Evolutionary conservation across 371 early-diverging fungal species (phyloP).

Genomic region (Mortierella sp.): DNA sequence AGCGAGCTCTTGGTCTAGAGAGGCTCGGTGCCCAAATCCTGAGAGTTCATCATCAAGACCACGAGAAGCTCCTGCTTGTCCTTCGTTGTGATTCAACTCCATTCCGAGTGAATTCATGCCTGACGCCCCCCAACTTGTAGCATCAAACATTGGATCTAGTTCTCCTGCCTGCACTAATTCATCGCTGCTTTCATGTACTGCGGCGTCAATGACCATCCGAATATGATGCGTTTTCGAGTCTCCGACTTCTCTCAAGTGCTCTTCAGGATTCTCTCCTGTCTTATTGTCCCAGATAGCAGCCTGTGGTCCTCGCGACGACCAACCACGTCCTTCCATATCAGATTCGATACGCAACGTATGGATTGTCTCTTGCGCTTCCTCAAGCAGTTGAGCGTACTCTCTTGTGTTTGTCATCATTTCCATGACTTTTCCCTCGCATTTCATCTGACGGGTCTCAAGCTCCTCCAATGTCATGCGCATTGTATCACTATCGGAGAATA

Average conservation of each 20-base stretch:
- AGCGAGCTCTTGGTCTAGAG: conserved; percentile 19
- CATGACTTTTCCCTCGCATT: conserved; percentile 70
- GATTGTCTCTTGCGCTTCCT: conserved; percentile 78
- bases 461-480: conserved; percentile 71
- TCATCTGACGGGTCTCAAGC: conserved; percentile 70
- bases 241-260: conserved; percentile 3
- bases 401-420: conserved; percentile 75
- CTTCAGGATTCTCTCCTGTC: conserved; percentile 38
- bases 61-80: conserved; percentile 13
- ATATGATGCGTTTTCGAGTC: background rate
- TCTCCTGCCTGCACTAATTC: conserved; percentile 7
- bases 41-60: conserved; percentile 11
- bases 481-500: conserved; percentile 71
- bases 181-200: background rate
- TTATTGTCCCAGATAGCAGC: conserved; percentile 50
- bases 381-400: conserved; percentile 72
- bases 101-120: conserved; percentile 21
- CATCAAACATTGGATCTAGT: conserved; percentile 31
- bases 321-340: conserved; percentile 49
- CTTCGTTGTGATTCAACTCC: conserved; percentile 20
- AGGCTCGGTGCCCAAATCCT: background rate
- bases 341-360: conserved; percentile 56
- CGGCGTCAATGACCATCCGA: background rate
- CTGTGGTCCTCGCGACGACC: conserved; percentile 35
- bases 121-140: conserved; percentile 4